Base-by-base conservation (phyloP, 306 rosid species). In the Cucurbita ficifolia region DNA sequence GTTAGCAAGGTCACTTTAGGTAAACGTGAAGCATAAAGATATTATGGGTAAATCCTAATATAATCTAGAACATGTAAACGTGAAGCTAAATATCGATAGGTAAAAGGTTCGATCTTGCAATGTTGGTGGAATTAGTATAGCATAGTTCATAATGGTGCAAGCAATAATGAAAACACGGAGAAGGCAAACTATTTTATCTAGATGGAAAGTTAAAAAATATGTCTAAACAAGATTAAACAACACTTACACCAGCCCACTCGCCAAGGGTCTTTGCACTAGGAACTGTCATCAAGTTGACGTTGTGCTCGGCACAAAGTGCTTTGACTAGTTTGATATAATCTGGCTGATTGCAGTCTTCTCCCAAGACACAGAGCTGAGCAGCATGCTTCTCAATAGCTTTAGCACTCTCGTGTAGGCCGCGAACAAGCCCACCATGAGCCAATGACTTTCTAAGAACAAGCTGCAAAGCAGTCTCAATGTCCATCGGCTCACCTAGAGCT, bases 191-290 rank as follows among this genome's bases (percentile, higher is more conserved):
- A 46, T 14, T 4, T 13, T 13, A 48, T 46, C 51, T 40, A 11
- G 13, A 46, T 10, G 1, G 17, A 3, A 46, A 10, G 17, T 42
- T 48, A 12, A 48, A 0, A 48, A 48, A 48, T 48, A 48, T 48
- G n/a, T 48, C 11, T 16, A 48, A 48, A 48, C 52, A 40, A 40
- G 45, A 40, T 40, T 40, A 40, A 29, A 2, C 33, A 59, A 29
- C 29, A 86, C 96, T 88, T 88, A 92, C 98, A 75, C 98, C 96
- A 70, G 88, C 88, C 98, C 98, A 92, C 81, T 92, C 96, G 61
- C 98, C 98, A 22, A 92, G 96, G 48, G 93, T 92, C 78, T 92
- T 92, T 19, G 98, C 88, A 58, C 86, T 88, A 2, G 96, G 96
- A 75, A 92, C 87, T 1, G 95, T 83, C 80, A 92, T 62, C 71